Evolutionary conservation across 1,284 basidiomycete species (phyloP).

Genomic region (Leccinum fallax): DNA sequence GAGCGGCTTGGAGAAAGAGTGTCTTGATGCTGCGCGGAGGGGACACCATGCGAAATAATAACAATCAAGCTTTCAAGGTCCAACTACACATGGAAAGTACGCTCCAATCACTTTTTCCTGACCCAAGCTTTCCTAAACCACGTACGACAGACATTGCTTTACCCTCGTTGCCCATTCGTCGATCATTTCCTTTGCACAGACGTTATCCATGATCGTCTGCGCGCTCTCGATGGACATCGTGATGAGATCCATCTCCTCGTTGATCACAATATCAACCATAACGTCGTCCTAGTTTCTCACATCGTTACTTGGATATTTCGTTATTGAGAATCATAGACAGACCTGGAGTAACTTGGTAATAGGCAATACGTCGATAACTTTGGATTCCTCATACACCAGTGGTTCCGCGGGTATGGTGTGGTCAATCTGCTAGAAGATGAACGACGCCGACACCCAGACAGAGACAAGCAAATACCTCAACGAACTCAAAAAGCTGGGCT

Average conservation of each 20-base stretch:
- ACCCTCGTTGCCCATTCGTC: constrained; percentile 36
- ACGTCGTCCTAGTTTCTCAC: constrained; percentile 42
- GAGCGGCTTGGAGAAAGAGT: constrained; percentile 70
- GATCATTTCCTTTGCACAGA: constrained; percentile 36
- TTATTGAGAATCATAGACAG: background rate
- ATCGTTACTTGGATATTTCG: background rate
- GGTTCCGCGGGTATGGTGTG: constrained; percentile 34
- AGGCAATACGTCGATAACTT: constrained; percentile 23
- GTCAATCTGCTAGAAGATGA: constrained; percentile 32
- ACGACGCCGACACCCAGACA: background rate
- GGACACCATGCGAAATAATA: constrained; percentile 39
- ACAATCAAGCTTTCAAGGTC: background rate
- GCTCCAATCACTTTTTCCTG: background rate
- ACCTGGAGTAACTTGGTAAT: constrained; percentile 32
- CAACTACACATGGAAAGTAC: constrained; percentile 6
- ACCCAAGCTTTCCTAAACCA: constrained; percentile 2
- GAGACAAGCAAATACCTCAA: constrained; percentile 7
- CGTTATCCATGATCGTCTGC: constrained; percentile 33
- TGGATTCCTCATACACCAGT: constrained; percentile 9
- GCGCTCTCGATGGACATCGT: constrained; percentile 46
- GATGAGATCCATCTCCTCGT: constrained; percentile 36
- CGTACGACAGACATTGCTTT: constrained; percentile 25
- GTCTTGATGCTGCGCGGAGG: constrained; percentile 73
- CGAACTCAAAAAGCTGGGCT: constrained; percentile 8
- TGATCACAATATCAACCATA: constrained; percentile 45